Base-by-base conservation (phyloP, 495 filamentous ascomycete species). In the Daldinia bambusicola region DNA sequence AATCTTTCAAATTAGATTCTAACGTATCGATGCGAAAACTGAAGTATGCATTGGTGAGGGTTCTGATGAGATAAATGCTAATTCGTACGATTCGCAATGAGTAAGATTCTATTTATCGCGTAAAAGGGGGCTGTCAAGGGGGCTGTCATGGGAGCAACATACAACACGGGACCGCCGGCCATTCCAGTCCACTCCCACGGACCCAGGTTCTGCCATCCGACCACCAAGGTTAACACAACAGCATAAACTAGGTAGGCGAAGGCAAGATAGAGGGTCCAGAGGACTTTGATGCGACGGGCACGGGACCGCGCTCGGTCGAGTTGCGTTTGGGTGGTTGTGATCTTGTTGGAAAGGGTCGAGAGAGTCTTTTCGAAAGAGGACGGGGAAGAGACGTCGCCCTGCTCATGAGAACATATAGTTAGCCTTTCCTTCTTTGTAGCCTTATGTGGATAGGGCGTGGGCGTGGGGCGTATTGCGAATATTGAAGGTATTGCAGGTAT, bases 331-430 rank as follows among this genome's bases (percentile, higher is more conserved):
- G 89, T 86, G 52, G 88, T 83, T 14, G 90, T 84, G 75, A 98
- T 97, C 82, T 95, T 97, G 31, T 82, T 83, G 13, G 94, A 89
- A 45, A 99, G 87, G 10, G 88, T 86, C 14, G 92, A 91, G 45
- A 99, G 89, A 0, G 90, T 87, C 81, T 93, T 97, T 79, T 99
- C 95, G 74, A 98, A 99, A 5, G 89, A 91, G 41, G 94, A 95
- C 1, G 95, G 91, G 71, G 94, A 97, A 77, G 87, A 91, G 74
- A 92, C 89, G 66, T 93, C 87, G 80, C 90, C 88, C 93, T 96
- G 73, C 14, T 62, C 20, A 43, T 34, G 48, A 18, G 75, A 61
- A 68, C 12, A 34, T 22, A 18, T 30, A 69, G 40, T 71, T 66
- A 63, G 40, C 55, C 9, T 31, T 52, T 13, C 5, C 22, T 53